Percentiles rank a stretch among this genome's conserved stretches.
Evolutionary conservation across 2,329 filamentous ascomycete genomes (phyloP).

Genomic region (Penicillium decumbens): DNA sequence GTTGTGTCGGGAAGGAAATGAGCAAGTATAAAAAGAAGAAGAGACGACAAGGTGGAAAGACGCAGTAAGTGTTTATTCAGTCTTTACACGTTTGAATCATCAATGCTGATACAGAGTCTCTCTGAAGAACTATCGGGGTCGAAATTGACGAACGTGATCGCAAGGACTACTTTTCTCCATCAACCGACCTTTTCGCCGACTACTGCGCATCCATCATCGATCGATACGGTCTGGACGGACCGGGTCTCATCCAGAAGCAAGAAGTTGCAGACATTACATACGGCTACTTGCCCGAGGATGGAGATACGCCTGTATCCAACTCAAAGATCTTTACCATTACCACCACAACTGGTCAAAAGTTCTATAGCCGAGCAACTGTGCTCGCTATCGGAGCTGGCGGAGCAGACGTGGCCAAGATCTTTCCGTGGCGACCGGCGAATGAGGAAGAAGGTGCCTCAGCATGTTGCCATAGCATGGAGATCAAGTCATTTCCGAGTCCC

Average conservation of each 20-base stretch:
- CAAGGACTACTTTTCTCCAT: conserved; percentile 66
- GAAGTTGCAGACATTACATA: conserved; percentile 60
- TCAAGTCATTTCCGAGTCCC: conserved; percentile 54
- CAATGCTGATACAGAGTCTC: conserved; percentile 1
- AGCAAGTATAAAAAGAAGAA: conserved; percentile 74
- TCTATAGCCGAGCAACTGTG: conserved; percentile 61
- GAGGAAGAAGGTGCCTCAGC: conserved; percentile 46
- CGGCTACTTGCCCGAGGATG: conserved; percentile 38
- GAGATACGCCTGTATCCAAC: conserved; percentile 42
- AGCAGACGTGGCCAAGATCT: conserved; percentile 55
- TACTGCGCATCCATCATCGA: conserved; percentile 57
- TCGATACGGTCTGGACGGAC: conserved; percentile 54
- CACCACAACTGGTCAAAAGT: conserved; percentile 50
- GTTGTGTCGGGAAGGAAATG: conserved; percentile 72
- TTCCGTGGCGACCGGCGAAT: conserved; percentile 39
- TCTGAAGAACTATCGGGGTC: conserved; percentile 31
- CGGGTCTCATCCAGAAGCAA: conserved; percentile 56
- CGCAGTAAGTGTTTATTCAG: conserved; percentile 34
- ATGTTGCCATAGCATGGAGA: conserved; percentile 60
- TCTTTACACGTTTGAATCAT: background rate
- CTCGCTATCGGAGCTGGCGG: conserved; percentile 68
- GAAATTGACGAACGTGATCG: conserved; percentile 63
- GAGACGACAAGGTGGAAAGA: conserved; percentile 57
- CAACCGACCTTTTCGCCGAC: conserved; percentile 56
- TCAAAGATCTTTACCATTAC: conserved; percentile 60